A percentile compares a stretch with the other conserved stretches of the same genome.
Evolutionary conservation across 129 eudicot genomes (phyloP).

Genomic region (Flaveria brownii): DNA sequence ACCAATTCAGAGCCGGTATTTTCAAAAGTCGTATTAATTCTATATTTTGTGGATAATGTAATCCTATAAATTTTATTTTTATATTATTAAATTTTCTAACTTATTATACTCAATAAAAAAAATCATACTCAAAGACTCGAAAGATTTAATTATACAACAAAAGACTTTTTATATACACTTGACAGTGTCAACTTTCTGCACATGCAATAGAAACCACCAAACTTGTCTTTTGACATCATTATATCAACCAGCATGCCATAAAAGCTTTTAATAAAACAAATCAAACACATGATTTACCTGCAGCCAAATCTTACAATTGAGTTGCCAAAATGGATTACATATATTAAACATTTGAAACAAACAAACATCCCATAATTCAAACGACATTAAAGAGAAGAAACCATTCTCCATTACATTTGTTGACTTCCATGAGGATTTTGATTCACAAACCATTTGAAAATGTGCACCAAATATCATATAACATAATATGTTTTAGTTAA

Average conservation of each 20-base stretch:
- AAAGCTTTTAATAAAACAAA: slow-evolving; percentile 1
- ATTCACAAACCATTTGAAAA: slow-evolving; percentile 20
- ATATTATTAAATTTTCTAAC: too few species aligned
- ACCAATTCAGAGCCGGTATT: too few species aligned
- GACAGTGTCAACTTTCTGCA: slow-evolving; percentile 17
- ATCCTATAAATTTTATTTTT: too few species aligned
- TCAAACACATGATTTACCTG: slow-evolving; percentile 12
- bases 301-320: slow-evolving; percentile 16
- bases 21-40: too few species aligned
- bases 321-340: slow-evolving; percentile 22
- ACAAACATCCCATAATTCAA: slow-evolving; percentile 32
- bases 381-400: slow-evolving; percentile 6
- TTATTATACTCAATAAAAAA: too few species aligned
- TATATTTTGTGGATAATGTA: too few species aligned
- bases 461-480: slow-evolving; percentile 22
- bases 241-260: slow-evolving; percentile 11
- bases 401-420: slow-evolving; percentile 20
- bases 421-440: slow-evolving; percentile 19
- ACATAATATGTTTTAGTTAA: slow-evolving; percentile 7
- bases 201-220: slow-evolving; percentile 6
- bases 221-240: not conserved
- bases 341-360: slow-evolving; percentile 24
- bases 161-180: not conserved
- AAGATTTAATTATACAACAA: not conserved
- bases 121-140: too few species aligned